Evolutionary conservation across 2,329 filamentous ascomycete genomes (phyloP).

Genomic region (Cordyceps cicadae): DNA sequence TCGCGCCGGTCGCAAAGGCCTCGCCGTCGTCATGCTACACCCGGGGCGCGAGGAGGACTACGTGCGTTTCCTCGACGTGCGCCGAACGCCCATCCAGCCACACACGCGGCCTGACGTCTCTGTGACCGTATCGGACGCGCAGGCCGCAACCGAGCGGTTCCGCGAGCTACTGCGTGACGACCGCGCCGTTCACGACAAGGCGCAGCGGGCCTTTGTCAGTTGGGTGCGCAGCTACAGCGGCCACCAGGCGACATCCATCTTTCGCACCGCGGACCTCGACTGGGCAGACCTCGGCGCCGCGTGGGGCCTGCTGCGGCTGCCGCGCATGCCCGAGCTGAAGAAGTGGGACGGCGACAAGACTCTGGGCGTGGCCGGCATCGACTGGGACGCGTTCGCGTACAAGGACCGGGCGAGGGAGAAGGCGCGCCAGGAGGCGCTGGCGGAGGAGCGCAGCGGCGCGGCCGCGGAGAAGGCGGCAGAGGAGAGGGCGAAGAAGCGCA

Average conservation of each 20-base stretch:
- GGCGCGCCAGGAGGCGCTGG: conserved; percentile 49
- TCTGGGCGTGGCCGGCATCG: conserved; percentile 49
- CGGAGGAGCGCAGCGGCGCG: conserved; percentile 34
- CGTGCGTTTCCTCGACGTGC: conserved; percentile 73
- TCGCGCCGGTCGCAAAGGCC: conserved; percentile 74
- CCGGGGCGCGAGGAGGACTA: conserved; percentile 86
- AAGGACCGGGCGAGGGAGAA: conserved; percentile 65
- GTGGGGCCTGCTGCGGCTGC: conserved; percentile 80
- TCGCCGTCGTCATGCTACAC: conserved; percentile 79
- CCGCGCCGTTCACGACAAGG: conserved; percentile 68
- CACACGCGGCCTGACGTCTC: conserved; percentile 49
- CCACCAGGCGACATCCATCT: conserved; percentile 86
- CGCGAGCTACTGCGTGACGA: conserved; percentile 47
- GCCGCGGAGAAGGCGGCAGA: conserved; percentile 32
- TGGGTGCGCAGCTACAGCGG: conserved; percentile 90
- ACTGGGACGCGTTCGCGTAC: conserved; percentile 62
- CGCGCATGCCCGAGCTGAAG: conserved; percentile 87
- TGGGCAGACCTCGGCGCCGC: conserved; percentile 74
- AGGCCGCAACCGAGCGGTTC: conserved; percentile 49
- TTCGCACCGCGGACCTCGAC: conserved; percentile 70
- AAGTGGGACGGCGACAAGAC: conserved; percentile 61
- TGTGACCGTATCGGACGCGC: conserved; percentile 54
- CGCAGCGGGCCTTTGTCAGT: conserved; percentile 83
- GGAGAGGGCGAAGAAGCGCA: conserved; percentile 44
- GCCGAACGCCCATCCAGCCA: conserved; percentile 71